Base-by-base conservation (phyloP, 345 rosid genomes). In the Acer negundo region DNA sequence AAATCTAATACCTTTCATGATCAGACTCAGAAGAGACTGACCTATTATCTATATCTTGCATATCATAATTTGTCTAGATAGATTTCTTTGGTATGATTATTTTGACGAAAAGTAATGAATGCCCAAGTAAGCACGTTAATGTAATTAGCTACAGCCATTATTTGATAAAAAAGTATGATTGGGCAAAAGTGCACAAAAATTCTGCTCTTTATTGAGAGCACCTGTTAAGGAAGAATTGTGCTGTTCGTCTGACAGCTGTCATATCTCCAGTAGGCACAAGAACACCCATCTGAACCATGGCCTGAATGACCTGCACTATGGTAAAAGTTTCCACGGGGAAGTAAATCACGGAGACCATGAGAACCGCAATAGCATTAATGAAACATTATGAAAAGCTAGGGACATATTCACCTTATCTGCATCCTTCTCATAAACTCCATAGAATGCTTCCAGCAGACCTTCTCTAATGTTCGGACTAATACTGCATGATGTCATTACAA, bases 211-310 rank as follows among this genome's bases (percentile, higher is more conserved):
- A 20, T 56, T 24, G n/a, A 69, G 73, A 59, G 70, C 73, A 96
- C 99, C 97, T 96, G 65, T 93, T 91, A 73, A 96, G 97, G 85
- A 96, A 96, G 86, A 96, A 96, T 65, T 89, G 85, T 35, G 99
- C 97, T 31, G 99, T 96, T 81, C 99, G 83, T 81, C 97, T 87
- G 79, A 96, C 90, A 75, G 99, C 96, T 66, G 99, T 96, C 91
- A 90, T 86, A 80, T 96, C 99, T 77, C 99, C 99, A 47, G 99
- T 96, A 67, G 99, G 99, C 63, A 96, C 99, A 81, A 96, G 98
- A 75, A 96, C 99, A 75, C 99, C 99, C 99, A 96, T 96, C 85
- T 93, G 99, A 83, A 93, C 73, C 99, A 93, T 93, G 78, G 99
- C 90, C 79, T 92, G 85, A 82, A 96, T 93, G 78, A 96, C 98